Conservation (phyloP, 805 yeast genomes). For the Teunomyces pallodes region DNA sequence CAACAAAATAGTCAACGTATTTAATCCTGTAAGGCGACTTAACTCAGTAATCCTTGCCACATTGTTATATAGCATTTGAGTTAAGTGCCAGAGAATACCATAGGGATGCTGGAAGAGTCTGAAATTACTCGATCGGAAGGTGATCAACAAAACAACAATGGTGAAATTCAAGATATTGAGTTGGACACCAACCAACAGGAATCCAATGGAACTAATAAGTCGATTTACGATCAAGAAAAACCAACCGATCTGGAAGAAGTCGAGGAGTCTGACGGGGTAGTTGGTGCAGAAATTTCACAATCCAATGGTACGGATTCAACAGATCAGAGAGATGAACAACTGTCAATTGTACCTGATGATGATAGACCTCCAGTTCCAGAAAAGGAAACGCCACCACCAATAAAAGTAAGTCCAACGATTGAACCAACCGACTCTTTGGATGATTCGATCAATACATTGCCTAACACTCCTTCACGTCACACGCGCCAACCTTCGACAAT, state of each 20-base stretch:
- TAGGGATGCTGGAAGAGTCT: constrained; percentile 1
- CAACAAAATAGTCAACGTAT: constrained; percentile 3
- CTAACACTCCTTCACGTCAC: constrained; percentile 1
- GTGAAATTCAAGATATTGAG: neutral
- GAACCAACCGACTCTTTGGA: neutral
- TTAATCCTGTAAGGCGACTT: neutral
- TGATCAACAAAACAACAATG: neutral
- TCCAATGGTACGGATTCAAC: neutral
- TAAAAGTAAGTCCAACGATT: neutral
- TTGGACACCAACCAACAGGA: neutral
- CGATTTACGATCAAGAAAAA: neutral
- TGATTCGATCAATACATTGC: neutral
- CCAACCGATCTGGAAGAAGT: neutral
- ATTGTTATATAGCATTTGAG: neutral
- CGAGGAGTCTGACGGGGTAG: neutral
- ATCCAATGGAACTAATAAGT: neutral
- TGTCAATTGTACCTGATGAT: neutral
- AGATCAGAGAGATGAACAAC: neutral
- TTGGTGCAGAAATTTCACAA: neutral
- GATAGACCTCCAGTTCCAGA: neutral
- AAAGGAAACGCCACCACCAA: neutral
- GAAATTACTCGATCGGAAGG: neutral
- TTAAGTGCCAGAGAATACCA: neutral
- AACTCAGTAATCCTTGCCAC: neutral
- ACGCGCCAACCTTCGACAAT: constrained; percentile 5